phyloP scores from a whole-genome alignment of 441 rosid genomes.

The Gossypium aridum region DNA sequence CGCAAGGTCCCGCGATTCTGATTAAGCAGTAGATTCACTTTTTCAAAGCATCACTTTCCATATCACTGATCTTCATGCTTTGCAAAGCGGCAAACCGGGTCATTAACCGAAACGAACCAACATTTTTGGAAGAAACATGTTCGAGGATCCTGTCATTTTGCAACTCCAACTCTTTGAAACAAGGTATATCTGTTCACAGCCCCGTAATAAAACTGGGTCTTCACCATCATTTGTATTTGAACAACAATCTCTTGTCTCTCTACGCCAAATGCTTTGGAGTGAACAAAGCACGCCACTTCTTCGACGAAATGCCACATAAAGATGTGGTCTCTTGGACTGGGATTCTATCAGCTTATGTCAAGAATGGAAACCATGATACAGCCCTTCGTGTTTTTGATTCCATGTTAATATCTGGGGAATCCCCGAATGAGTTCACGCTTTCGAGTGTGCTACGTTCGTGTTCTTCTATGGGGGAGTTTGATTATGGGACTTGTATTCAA shows the following conservation, averaged over 20 bases:
- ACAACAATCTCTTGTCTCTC: conserved; percentile 50
- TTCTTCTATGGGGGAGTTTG: conserved; percentile 27
- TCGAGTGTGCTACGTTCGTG: conserved; percentile 38
- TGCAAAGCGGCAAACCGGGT: conserved; percentile 24
- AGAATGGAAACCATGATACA: conserved; percentile 22
- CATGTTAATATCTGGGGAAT: conserved; percentile 32
- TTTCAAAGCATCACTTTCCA: background rate
- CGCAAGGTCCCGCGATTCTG: background rate
- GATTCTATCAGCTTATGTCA: conserved; percentile 32
- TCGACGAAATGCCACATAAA: conserved; percentile 46
- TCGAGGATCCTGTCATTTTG: conserved; percentile 36
- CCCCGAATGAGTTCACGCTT: conserved; percentile 44
- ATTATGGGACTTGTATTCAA: conserved; percentile 29
- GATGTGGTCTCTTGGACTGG: conserved; percentile 50
- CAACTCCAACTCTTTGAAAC: conserved; percentile 38
- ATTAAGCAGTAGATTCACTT: background rate
- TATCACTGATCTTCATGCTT: conserved; percentile 21
- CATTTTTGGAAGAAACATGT: conserved; percentile 37
- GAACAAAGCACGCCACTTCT: conserved; percentile 33
- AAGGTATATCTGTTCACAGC: conserved; percentile 50
- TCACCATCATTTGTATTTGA: conserved; percentile 33
- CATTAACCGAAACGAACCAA: conserved; percentile 21
- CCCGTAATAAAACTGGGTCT: conserved; percentile 47
- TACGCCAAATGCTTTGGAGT: conserved; percentile 34
- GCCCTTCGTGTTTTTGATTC: conserved; percentile 31